Base-by-base conservation (phyloP, 352 stramenopile genomes). In the Pythium pyrilobum region DNA sequence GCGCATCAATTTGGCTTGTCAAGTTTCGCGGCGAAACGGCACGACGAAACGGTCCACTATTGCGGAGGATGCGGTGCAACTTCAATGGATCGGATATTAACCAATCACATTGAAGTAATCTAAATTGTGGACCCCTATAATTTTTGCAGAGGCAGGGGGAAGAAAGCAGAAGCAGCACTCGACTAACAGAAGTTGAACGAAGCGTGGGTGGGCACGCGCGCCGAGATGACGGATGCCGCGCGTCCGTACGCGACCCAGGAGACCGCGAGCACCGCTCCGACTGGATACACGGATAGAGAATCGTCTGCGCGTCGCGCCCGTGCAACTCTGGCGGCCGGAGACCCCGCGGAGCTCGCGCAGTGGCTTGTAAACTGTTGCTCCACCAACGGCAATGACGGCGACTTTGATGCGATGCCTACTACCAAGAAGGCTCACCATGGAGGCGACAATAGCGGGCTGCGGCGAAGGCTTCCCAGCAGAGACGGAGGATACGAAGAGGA, bases 361-460 rank as follows among this genome's bases (percentile, higher is more conserved):
- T 69, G 61, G 61, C 61, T 69, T 18, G 29, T 69, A 21, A 50
- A 52, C 29, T 15, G 28, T 8, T 56, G 58, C 39, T 10, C 43
- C 27, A 1, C 10, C 3, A 45, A 52, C 23, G 55, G 25, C 1
- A 25, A 52, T 13, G 41, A 56, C 6, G 32, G 10, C 18, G 43
- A 39, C 16, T n/a, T n/a, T n/a, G n/a, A n/a, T n/a, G 23, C 10
- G 32, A 16, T 21, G 32, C 16, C 33, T 21, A 52, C 27, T 8
- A 36, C 27, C 7, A 33, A 5, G 12, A 47, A 4, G 39, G n/a
- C n/a, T n/a, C n/a, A 45, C n/a, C 7, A 10, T 13, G 41, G 16
- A 28, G 60, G 53, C 3, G 39, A 52, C 24, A 54, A 64, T 12
- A 42, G 39, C 16, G 20, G 45, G 48, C 43, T 40, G 41, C 46